Evolutionary conservation across 495 filamentous ascomycete genomes (phyloP), one percentile per base, ranked within the genome.

Genomic region (Pseudevernia furfuracea): DNA sequence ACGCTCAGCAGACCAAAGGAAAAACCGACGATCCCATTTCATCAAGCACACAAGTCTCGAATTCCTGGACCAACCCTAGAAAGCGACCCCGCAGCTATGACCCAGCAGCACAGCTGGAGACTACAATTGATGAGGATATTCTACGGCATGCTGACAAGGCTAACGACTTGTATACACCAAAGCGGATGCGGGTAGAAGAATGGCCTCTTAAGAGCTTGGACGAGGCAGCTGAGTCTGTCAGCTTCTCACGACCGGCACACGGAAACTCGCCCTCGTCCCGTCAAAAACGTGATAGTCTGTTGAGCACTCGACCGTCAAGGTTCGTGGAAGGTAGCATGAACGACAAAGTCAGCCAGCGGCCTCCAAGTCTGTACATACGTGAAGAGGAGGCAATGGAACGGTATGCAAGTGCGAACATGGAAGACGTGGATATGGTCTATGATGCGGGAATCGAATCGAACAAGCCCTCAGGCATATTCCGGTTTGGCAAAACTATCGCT

Each of bases 291-390:
- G 28, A 34, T 34, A 64, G 46, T 23, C 34, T 4, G 11, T 52
- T 46, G 15, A 65, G 48, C 4, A 56, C 46, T 52, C 82, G 85
- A 14, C 78, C 79, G 19, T 87, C 85, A 12, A 78, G 82, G 37
- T 92, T 92, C 69, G 73, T 86, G 7, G 89, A 92, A 69, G 89
- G 85, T 4, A 88, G 81, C 62, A 91, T 92, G 88, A 88, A 85
- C 71, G 88, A 92, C 71, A 83, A 86, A 63, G 79, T 81, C 23
- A 90, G 87, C 66, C 80, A 87, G 63, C 83, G 77, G 67, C 89
- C 89, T 44, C 89, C 89, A 12, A 74, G 77, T 38, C 79, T 83
- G 49, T 90, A 84, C 69, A 72, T 86, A 39, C 82, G 77, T 11
- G 79, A 82, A 11, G 78, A 78, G 14, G 76, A 60, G 36, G 64